Base-by-base conservation (phyloP, 345 rosid species). In the Camelina hispida region DNA sequence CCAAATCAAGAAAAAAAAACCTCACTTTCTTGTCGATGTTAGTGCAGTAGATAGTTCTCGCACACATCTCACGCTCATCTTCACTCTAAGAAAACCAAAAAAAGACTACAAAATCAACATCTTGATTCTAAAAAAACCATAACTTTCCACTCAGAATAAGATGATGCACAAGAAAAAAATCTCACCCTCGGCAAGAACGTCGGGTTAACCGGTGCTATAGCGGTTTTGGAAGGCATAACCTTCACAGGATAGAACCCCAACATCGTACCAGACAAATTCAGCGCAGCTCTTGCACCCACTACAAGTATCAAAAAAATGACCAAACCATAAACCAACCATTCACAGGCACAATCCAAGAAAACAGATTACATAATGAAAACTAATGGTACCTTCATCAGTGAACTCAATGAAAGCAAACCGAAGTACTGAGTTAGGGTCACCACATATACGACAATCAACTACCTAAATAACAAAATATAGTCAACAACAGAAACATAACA, bases 321-420 rank as follows among this genome's bases (percentile, higher is more conserved):
- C 43, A 63, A 70, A 51, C 62, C 47, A 68, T 20, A 38, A 48
- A 61, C 56, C 38, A 64, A 47, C 35, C 7, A 42, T 7, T 47
- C 16, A 47, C 20, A 62, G 9, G 1, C 55, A 18, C 17, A 20
- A 30, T n/a, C 52, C 12, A 44, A 55, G 5, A 6, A 46, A 35
- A 22, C 23, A 63, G 22, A 68, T 13, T 35, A 55, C 57, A 34
- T 46, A 23, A 46, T 7, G 69, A 42, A 60, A 60, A 50, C 53
- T 28, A 59, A 52, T 16, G 18, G 34, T 82, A 93, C 98, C 98
- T 84, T 91, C 92, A 67, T 93, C 89, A 23, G 93, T 91, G 83
- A 93, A 93, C 89, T 91, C 98, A 43, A 93, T 80, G 78, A 93
- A 93, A 73, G 98, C 98, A 84, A 93, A 93, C n/a, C 96, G 93